These are phyloP conservation scores for Metschnikowia amazonensis DNA, from an alignment of 805 yeast genomes.

Conservation along the genomic window DNA sequence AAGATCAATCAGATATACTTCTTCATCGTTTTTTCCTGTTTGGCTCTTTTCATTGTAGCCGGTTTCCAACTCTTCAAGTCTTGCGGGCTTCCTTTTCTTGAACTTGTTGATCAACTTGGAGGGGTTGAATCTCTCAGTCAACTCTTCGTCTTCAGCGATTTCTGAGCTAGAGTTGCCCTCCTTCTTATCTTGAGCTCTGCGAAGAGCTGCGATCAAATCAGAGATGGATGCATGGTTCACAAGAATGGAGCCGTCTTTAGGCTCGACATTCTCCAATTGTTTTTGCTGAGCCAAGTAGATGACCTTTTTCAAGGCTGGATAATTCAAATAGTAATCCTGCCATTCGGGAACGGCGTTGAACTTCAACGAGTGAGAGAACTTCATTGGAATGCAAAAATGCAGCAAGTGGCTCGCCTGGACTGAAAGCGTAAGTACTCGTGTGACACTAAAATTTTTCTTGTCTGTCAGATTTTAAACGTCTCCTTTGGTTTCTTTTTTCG, in stretches of 20 bases:
- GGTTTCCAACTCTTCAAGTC: conserved; percentile 7
- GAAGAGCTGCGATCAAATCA: conserved; percentile 23
- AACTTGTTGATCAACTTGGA: conserved; percentile 20
- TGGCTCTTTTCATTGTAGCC: conserved; percentile 3
- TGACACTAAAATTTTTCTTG: conserved; percentile 7
- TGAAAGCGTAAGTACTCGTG: conserved; percentile 8
- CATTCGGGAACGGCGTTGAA: conserved; percentile 55
- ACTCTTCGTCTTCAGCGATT: conserved; percentile 7
- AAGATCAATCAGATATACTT: conserved; percentile 16
- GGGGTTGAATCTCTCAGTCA: conserved; percentile 13
- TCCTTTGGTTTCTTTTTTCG: conserved; percentile 4
- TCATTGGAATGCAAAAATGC: conserved; percentile 29
- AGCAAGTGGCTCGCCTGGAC: not conserved
- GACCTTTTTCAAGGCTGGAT: conserved; percentile 50
- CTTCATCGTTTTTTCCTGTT: conserved; percentile 7
- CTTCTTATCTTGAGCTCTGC: conserved; percentile 12
- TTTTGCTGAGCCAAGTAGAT: conserved; percentile 52
- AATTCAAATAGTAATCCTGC: conserved; percentile 44
- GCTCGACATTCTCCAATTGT: conserved; percentile 24
- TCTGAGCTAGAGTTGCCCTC: conserved; percentile 6
- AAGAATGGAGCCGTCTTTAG: conserved; percentile 24
- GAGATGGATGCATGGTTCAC: conserved; percentile 24
- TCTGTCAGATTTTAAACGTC: not conserved
- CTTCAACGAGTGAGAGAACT: conserved; percentile 48
- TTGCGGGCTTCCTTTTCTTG: conserved; percentile 12